phyloP scores from a whole-genome alignment of 768 basidiomycete species.

The Gautieria morchelliformis region DNA sequence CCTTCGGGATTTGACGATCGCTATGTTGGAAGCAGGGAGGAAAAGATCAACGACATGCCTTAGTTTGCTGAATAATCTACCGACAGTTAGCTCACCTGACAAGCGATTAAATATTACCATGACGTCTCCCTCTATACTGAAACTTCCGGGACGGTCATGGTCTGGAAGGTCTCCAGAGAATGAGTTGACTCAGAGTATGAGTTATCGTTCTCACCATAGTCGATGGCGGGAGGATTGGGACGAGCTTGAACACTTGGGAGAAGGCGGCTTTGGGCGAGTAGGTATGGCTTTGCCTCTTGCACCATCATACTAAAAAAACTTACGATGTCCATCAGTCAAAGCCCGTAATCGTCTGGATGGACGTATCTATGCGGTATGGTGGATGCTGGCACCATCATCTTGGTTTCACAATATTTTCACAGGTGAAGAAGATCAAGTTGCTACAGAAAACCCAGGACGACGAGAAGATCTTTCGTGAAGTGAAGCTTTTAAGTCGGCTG shows the following conservation, averaged over 20 bases:
- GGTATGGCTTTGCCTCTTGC: background rate
- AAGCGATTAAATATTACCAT: constrained; percentile 43
- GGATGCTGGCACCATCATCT: background rate
- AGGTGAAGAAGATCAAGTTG: constrained; percentile 78
- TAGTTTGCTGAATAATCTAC: background rate
- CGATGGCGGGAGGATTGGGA: constrained; percentile 94
- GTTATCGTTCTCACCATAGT: constrained; percentile 42
- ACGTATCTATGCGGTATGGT: constrained; percentile 70
- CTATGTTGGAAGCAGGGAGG: constrained; percentile 12
- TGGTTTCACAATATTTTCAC: constrained; percentile 6
- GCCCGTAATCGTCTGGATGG: constrained; percentile 83
- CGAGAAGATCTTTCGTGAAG: constrained; percentile 83
- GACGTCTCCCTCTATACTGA: constrained; percentile 22
- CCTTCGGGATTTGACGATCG: background rate
- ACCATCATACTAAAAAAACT: background rate
- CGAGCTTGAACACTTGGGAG: constrained; percentile 75
- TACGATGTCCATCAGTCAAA: constrained; percentile 58
- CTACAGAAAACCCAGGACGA: constrained; percentile 72
- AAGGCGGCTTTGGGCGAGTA: constrained; percentile 13
- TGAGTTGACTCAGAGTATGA: background rate
- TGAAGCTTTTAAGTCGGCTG: constrained; percentile 78
- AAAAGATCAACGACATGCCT: constrained; percentile 10
- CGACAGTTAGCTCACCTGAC: background rate
- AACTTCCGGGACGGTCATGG: constrained; percentile 6
- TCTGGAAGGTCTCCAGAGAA: background rate